Base-by-base conservation (phyloP, 768 basidiomycete species). In the Suillus ampliporus region DNA sequence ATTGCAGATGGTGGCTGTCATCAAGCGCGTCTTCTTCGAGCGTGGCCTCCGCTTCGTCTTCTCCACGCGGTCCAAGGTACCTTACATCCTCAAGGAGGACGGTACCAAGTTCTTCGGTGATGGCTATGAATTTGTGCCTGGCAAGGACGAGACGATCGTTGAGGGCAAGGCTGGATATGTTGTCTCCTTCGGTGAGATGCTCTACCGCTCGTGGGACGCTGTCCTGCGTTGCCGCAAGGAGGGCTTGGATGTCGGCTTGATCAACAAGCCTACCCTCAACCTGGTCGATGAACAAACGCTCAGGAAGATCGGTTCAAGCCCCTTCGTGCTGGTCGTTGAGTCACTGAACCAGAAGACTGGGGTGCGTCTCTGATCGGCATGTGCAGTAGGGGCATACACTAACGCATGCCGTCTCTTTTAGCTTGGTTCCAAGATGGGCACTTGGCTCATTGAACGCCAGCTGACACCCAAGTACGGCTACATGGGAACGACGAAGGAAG, bases 261-360 rank as follows among this genome's bases (percentile, higher is more conserved):
- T 95, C 75, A 95, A 95, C 80, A 95, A 95, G 78, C 81, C 91
- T 5, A 89, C 89, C 31, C 78, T 95, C 67, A 94, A 94, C 74
- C 72, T 93, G 31, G 87, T 95, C 14, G 94, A 95, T 74, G 94
- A 95, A 73, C 75, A 92, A 85, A 82, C 77, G 23, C 86, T 91
- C 67, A 81, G 71, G 74, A 91, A 92, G 80, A 83, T 91, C 50
- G 94, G 94, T 9, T 68, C 80, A 28, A 89, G 84, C 67, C 85
- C 84, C 21, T 94, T 94, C 75, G 92, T 95, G 34, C 83, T 95
- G 35, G 86, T 95, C 44, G 92, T 90, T 17, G 94, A 95, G 78
- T 90, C 91, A 19, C 81, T 91, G 61, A 95, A 92, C 79, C 90
- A 90, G 78, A 94, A 92, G 86, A 95, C 93, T 9, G 94, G 92